These are phyloP conservation scores for Liriodendron chinense DNA, from an alignment of 164 flowering plant genomes.

Conservation along the genomic window DNA sequence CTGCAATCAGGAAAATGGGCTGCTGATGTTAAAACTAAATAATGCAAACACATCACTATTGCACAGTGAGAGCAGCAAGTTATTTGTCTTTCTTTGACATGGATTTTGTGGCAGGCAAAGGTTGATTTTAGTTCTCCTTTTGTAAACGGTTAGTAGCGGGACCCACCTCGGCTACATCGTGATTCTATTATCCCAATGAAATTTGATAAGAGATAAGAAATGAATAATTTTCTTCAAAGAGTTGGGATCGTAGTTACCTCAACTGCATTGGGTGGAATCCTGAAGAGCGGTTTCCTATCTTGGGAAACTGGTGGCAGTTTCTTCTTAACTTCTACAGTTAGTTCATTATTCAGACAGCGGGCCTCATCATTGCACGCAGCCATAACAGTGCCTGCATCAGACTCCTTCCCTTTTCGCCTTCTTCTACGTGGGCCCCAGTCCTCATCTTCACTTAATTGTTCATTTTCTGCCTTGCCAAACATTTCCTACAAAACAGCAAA, in stretches of 20 bases:
- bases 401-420: slow-evolving; percentile 60
- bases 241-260: slow-evolving; percentile 42
- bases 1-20: no score
- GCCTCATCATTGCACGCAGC: slow-evolving; percentile 46
- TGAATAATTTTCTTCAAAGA: neutral
- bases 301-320: slow-evolving; percentile 21
- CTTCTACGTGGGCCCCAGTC: slow-evolving; percentile 90
- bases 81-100: neutral
- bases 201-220: neutral
- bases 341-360: slow-evolving; percentile 18
- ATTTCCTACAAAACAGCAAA: slow-evolving; percentile 55
- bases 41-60: no score
- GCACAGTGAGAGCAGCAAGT: neutral
- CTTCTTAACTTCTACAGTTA: slow-evolving; percentile 19
- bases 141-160: neutral
- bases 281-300: slow-evolving; percentile 42
- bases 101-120: neutral
- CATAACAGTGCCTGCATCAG: slow-evolving; percentile 59
- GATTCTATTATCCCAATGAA: neutral
- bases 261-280: slow-evolving; percentile 73
- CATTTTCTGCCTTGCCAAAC: slow-evolving; percentile 75
- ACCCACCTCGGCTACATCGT: neutral
- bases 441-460: slow-evolving; percentile 86
- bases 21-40: no score
- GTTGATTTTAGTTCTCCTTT: neutral